Base-by-base conservation (phyloP, 1,284 basidiomycete species). In the Malassezia equina region DNA sequence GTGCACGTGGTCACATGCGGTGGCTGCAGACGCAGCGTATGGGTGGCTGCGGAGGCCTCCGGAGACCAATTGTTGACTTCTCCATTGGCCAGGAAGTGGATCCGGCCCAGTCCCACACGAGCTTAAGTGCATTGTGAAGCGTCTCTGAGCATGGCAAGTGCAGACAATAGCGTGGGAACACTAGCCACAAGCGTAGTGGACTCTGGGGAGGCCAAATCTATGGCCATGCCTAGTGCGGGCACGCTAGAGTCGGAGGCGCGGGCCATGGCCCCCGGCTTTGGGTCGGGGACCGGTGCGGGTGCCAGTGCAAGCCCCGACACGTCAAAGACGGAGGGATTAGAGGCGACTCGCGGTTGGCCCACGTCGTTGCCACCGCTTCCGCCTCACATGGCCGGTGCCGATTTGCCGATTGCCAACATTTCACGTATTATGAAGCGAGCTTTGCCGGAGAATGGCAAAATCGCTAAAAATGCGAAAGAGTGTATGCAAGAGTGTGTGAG, bases 401-500 rank as follows among this genome's bases (percentile, higher is more conserved):
- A 69, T 39, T 40, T 67, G 21, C 67, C 64, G 24, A 94, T 95
- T 61, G 90, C 90, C 47, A 95, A 95, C 74, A 90, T 95, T 12
- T 84, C 88, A 15, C 81, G 90, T 4, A 90, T 95, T 67, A 95
- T 95, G 90, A 94, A 94, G 73, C 79, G 83, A 31, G 80, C 86
- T 2, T 83, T 95, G 2, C 90, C 90, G 0, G 79, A 83, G 1
- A 87, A 86, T n/a, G 88, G 90, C 19, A 95, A 95, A 77, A 91
- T 95, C 65, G 88, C 89, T 3, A 93, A 93, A 75, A 90, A 94
- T 76, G 88, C 90, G 23, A 95, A 95, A 75, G 90, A 94, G 76
- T 90, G 86, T 75, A 88, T 94, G 43, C 90, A 94, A 76, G 89
- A 93, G 76, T 93, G 89, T 76, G 88, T 93, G 47, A 90, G 86